Conservation (phyloP, 1,284 basidiomycete species). For the Cryptococcus floricola region DNA sequence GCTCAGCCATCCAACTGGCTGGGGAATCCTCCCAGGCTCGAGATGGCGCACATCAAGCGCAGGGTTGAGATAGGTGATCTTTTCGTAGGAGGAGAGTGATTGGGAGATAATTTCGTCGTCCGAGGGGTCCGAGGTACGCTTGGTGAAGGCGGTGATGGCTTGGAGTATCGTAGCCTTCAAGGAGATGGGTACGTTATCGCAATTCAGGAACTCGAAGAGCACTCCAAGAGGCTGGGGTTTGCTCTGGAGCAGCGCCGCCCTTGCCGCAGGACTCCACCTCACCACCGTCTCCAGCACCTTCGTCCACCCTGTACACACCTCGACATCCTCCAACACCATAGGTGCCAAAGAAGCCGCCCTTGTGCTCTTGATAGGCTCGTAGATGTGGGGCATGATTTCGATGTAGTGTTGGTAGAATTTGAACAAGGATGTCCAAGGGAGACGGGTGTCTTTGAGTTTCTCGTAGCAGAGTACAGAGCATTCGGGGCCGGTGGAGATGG, state of each 20-base stretch:
- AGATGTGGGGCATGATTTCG: conserved; percentile 38
- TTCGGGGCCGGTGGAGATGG: conserved; percentile 76
- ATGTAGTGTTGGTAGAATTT: conserved; percentile 42
- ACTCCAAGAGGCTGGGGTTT: conserved; percentile 76
- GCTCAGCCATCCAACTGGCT: conserved; percentile 40
- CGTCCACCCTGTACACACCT: conserved; percentile 36
- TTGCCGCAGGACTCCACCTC: conserved; percentile 57
- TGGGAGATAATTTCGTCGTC: conserved; percentile 73
- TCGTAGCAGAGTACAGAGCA: conserved; percentile 57
- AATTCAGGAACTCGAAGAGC: conserved; percentile 70
- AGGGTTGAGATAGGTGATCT: conserved; percentile 60
- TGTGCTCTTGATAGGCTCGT: conserved; percentile 34
- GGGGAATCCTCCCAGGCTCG: conserved; percentile 24
- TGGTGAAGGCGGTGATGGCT: conserved; percentile 78
- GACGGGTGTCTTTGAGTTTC: conserved; percentile 36
- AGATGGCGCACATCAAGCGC: conserved; percentile 25
- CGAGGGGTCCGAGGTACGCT: conserved; percentile 56
- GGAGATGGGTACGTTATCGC: conserved; percentile 76
- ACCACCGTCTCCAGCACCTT: conserved; percentile 72
- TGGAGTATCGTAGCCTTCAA: conserved; percentile 84
- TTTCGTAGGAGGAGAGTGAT: conserved; percentile 61
- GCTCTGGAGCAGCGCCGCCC: conserved; percentile 56
- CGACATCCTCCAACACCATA: conserved; percentile 34
- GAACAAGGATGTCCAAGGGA: conserved; percentile 33
- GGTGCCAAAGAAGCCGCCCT: conserved; percentile 23